phyloP scores from a whole-genome alignment of 2,329 filamentous ascomycete genomes.

The Ascocoryne sarcoides region DNA sequence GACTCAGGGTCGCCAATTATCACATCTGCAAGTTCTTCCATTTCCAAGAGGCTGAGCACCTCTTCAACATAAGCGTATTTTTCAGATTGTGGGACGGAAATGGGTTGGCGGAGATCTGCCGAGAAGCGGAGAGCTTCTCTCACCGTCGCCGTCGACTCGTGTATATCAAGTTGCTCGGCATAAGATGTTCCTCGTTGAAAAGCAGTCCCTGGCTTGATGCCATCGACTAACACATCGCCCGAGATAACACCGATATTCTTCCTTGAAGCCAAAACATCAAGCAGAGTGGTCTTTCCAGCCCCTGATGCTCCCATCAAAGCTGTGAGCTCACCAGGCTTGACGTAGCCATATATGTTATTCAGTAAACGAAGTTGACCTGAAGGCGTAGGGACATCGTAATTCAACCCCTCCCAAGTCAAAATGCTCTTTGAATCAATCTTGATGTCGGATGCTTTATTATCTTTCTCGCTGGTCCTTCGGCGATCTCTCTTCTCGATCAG shows the following conservation, averaged over 20 bases:
- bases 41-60: slow-evolving; percentile 54
- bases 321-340: slow-evolving; percentile 51
- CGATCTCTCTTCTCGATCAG: slow-evolving; percentile 51
- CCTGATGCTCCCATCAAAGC: slow-evolving; percentile 55
- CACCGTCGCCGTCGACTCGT: slow-evolving; percentile 53
- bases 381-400: slow-evolving; percentile 58
- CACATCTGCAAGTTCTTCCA: slow-evolving; percentile 57
- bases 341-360: slow-evolving; percentile 52
- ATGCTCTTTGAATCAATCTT: slow-evolving; percentile 53
- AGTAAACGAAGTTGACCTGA: slow-evolving; percentile 39
- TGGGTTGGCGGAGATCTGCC: slow-evolving; percentile 53
- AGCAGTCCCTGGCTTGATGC: slow-evolving; percentile 44
- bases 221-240: slow-evolving; percentile 56
- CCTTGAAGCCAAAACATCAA: slow-evolving; percentile 54
- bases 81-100: slow-evolving; percentile 45
- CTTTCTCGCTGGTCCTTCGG: slow-evolving; percentile 39
- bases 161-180: slow-evolving; percentile 57
- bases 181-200: slow-evolving; percentile 59
- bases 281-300: slow-evolving; percentile 58
- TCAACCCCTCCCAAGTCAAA: slow-evolving; percentile 82
- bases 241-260: slow-evolving; percentile 57
- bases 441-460: slow-evolving; percentile 34
- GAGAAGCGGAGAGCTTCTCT: slow-evolving; percentile 59
- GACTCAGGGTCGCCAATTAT: slow-evolving; percentile 53
- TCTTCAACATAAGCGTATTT: slow-evolving; percentile 60